Base-by-base conservation (phyloP, 2,329 filamentous ascomycete genomes). In the Westerdykella sp. region DNA sequence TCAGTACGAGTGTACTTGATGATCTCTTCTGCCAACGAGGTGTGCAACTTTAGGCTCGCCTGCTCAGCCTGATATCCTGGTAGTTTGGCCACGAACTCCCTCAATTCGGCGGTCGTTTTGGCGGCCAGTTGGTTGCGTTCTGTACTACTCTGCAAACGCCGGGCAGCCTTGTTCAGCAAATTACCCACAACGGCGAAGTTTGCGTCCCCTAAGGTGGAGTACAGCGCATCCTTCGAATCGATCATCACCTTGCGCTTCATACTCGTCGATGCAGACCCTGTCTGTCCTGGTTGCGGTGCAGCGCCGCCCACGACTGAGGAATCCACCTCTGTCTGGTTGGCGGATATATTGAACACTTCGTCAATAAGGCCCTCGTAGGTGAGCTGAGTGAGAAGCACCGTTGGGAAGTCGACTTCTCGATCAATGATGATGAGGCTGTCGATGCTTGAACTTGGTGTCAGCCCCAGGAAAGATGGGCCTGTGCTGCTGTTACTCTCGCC, bases 351-450 rank as follows among this genome's bases (percentile, higher is more conserved):
- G 61, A 95, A 94, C 13, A 93, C 78, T 64, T 98, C 93, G 60
- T 98, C 94, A 42, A 98, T 84, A 21, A 98, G 74, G 3, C 93
- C 93, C 69, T 98, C 91, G 59, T 98, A 98, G 1, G 93, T 98
- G 48, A 98, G 73, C 64, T 98, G 93, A 0, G 91, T 97, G 42
- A 98, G 81, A 13, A 98, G 76, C 0, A 86, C 84, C 1, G 93
- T 96, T 13, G 91, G 87, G 58, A 93, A 89, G 65, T 98, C 93
- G 43, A 95, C 85, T 63, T 96, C 90, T 39, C 93, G 85, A 66
- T 98, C 93, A 43, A 98, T 89, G 47, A 98, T 85, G 57, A 98
- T 90, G 46, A 96, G 74, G 60, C 85, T 95, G 65, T 98, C 93
- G 38, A 89, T 86, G 6, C 83, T 83, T 10, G 85, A 85, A 65